Percentiles rank a stretch among this genome's conserved stretches.
Conservation (phyloP, 495 filamentous ascomycete genomes). For the Choiromyces venosus region DNA sequence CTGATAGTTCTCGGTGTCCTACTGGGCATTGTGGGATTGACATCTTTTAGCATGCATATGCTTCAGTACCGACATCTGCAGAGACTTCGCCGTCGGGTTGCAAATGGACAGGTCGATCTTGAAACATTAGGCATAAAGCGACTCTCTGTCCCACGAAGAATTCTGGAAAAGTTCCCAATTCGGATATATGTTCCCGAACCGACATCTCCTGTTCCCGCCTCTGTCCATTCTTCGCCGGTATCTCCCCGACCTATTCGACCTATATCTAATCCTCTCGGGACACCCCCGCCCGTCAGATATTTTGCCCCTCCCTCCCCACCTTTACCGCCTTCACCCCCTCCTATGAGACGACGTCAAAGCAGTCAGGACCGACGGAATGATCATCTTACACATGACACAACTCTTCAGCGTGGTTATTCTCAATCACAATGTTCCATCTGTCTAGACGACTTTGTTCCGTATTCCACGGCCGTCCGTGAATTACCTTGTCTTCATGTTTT, state of each 20-base stretch:
- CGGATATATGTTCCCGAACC: constrained; percentile 55
- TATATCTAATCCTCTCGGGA: constrained; percentile 20
- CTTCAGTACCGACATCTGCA: constrained; percentile 62
- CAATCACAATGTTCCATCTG: constrained; percentile 82
- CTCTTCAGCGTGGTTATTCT: constrained; percentile 49
- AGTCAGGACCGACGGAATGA: constrained; percentile 10
- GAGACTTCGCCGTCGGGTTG: constrained; percentile 61
- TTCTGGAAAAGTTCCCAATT: constrained; percentile 65
- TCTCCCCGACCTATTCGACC: constrained; percentile 25
- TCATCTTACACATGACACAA: constrained; percentile 20
- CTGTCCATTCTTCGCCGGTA: constrained; percentile 24
- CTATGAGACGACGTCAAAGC: constrained; percentile 20
- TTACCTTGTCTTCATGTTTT: constrained; percentile 86
- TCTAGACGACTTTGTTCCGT: constrained; percentile 68
- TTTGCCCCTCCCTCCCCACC: constrained; percentile 39
- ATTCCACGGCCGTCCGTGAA: constrained; percentile 66
- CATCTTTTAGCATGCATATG: constrained; percentile 66
- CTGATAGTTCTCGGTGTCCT: constrained; percentile 74
- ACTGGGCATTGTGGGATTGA: constrained; percentile 57
- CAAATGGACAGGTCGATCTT: constrained; percentile 69
- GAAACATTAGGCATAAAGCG: constrained; percentile 73
- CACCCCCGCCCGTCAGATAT: constrained; percentile 40
- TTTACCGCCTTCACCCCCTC: constrained; percentile 28
- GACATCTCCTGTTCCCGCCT: constrained; percentile 4
- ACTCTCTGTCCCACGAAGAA: constrained; percentile 61